A percentile compares a stretch with the other conserved stretches of the same genome.
These are phyloP conservation scores for Pterulicium gracile DNA, from an alignment of 1,284 basidiomycete species.

Conservation along the genomic window DNA sequence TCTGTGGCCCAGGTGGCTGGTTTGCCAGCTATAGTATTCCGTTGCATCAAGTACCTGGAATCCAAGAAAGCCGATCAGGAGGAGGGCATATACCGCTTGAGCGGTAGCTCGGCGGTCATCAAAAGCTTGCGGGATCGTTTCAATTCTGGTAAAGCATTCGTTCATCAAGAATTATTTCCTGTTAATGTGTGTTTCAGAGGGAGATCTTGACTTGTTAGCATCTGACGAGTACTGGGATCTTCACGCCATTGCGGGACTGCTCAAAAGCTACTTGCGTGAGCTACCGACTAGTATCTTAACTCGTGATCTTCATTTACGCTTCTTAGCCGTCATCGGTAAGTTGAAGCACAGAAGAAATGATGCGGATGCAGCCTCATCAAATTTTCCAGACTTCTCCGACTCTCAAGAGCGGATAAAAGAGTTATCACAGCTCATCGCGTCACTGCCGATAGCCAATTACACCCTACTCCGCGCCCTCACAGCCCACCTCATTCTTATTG, in stretches of 20 bases:
- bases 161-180: slow-evolving; percentile 8
- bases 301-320: slow-evolving; percentile 80
- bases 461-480: slow-evolving; percentile 87
- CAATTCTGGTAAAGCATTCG: slow-evolving; percentile 56
- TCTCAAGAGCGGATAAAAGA: slow-evolving; percentile 82
- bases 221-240: slow-evolving; percentile 91
- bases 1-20: slow-evolving; percentile 83
- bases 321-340: slow-evolving; percentile 86
- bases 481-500: slow-evolving; percentile 93
- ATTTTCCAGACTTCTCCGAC: slow-evolving; percentile 68
- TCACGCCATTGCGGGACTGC: slow-evolving; percentile 86
- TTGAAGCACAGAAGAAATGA: slow-evolving; percentile 12
- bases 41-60: slow-evolving; percentile 87
- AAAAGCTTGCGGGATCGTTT: slow-evolving; percentile 90
- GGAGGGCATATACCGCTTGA: slow-evolving; percentile 95
- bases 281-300: slow-evolving; percentile 86
- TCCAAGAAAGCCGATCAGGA: slow-evolving; percentile 88
- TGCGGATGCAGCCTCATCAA: slow-evolving; percentile 7
- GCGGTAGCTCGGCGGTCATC: slow-evolving; percentile 88
- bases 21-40: slow-evolving; percentile 90
- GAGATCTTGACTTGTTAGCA: slow-evolving; percentile 79
- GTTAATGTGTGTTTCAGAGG: slow-evolving; percentile 42
- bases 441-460: slow-evolving; percentile 89
- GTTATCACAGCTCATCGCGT: slow-evolving; percentile 76
- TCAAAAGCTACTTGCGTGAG: slow-evolving; percentile 87